phyloP scores from a whole-genome alignment of 306 rosid genomes.

The Aeschynomene evenia region DNA sequence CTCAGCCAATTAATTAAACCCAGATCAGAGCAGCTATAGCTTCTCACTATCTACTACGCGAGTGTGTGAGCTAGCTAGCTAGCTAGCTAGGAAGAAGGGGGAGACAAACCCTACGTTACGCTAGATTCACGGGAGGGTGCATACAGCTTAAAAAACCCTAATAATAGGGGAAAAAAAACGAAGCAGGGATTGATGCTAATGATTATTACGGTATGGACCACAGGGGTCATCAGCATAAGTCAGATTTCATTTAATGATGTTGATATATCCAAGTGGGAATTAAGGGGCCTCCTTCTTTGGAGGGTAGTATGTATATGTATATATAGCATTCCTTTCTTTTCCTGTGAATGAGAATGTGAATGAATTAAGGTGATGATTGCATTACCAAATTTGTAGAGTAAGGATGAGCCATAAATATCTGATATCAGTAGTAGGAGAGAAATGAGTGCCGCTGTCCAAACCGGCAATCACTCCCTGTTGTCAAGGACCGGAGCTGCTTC shows the following conservation, averaged over 20 bases:
- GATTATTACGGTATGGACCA: neutral
- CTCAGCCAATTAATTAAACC: neutral
- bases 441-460: neutral
- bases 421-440: neutral
- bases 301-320: neutral
- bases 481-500: neutral
- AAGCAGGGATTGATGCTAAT: neutral
- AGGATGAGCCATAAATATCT: neutral
- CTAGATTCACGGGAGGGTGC: neutral
- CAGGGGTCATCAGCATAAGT: neutral
- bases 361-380: neutral
- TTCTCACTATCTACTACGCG: too few relatives aligned
- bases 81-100: neutral
- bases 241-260: neutral
- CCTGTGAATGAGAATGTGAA: neutral
- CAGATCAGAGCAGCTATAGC: too few relatives aligned
- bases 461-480: neutral
- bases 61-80: too few relatives aligned
- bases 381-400: neutral
- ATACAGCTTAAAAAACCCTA: constrained; percentile 29
- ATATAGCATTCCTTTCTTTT: too few relatives aligned
- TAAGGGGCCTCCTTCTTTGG: neutral
- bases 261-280: neutral
- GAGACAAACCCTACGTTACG: constrained; percentile 32
- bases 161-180: neutral